Conservation (phyloP, 768 basidiomycete genomes). For the Tulasnella sp. region DNA sequence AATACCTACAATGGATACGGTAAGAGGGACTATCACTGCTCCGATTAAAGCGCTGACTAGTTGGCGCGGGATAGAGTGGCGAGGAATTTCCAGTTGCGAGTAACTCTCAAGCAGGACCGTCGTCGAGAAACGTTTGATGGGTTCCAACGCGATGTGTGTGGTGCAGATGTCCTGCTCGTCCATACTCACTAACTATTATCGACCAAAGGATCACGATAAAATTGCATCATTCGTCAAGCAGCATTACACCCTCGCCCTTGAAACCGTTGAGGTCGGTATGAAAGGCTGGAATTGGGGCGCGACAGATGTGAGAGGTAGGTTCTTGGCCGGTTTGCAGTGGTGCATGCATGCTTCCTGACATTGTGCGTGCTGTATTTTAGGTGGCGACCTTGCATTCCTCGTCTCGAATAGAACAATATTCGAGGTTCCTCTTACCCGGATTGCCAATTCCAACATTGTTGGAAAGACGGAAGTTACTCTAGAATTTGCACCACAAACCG, state of each 20-base stretch:
- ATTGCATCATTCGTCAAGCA: slow-evolving; percentile 76
- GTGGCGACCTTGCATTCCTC: slow-evolving; percentile 85
- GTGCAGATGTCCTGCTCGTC: slow-evolving; percentile 3
- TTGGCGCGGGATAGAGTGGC: slow-evolving; percentile 53
- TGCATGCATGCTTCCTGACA: not conserved
- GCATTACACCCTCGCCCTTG: slow-evolving; percentile 79
- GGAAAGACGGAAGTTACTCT: slow-evolving; percentile 97
- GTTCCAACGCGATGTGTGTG: slow-evolving; percentile 77
- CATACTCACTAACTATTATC: slow-evolving; percentile 14
- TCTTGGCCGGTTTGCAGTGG: not conserved
- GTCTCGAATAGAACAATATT: slow-evolving; percentile 86
- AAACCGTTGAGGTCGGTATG: slow-evolving; percentile 78
- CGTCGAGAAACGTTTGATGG: slow-evolving; percentile 86
- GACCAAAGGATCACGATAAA: slow-evolving; percentile 78
- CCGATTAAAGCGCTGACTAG: not conserved
- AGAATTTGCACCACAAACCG: slow-evolving; percentile 62
- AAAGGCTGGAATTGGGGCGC: slow-evolving; percentile 99
- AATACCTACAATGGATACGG: slow-evolving; percentile 86
- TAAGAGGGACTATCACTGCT: slow-evolving; percentile 17
- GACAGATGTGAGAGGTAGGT: slow-evolving; percentile 84
- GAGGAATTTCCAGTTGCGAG: slow-evolving; percentile 81
- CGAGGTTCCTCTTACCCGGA: slow-evolving; percentile 77
- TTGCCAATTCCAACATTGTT: slow-evolving; percentile 96
- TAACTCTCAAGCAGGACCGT: slow-evolving; percentile 60
- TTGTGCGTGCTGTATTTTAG: slow-evolving; percentile 42